Base-by-base conservation (phyloP, 495 filamentous ascomycete species). In the Penicillium simplicissimum region DNA sequence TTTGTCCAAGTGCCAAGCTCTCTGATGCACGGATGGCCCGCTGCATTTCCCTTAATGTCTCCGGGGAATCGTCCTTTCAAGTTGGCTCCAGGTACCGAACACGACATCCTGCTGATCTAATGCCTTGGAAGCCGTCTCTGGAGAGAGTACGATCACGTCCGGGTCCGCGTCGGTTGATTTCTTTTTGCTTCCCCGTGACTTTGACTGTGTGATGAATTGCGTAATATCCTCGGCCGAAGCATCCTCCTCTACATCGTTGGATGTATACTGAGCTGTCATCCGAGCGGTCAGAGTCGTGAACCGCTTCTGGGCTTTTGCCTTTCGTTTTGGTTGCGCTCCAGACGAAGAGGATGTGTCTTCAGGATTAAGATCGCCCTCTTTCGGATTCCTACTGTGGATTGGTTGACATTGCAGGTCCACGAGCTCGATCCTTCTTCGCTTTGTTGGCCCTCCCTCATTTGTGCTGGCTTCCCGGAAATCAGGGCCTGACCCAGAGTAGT, bases 51-150 rank as follows among this genome's bases (percentile, higher is more conserved):
- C 84, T 81, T 4, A 93, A 76, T 6, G 86, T 81, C 3, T 81
- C 79, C 3, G 90, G 89, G 0, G 91, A 91, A 52, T 92, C 87
- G 38, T 91, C 89, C 81, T 80, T 51, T 89, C 90, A 17, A 98
- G 76, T 71, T 98, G 94, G 73, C 93, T 97, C 17, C 90, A 96
- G 1, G 92, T 97, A 15, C 93, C 94, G 72, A 98, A 98, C 2
- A 97, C 74, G 62, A 96, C 88, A 61, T 93, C 87, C 69, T 96
- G 94, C 8, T 84, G 77, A 5, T 87, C 78, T n/a, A 89, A 75
- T 61, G 86, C 81, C 60, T 85, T 84, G 45, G 86, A 68, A 17
- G 93, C 94, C 42, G 86, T 86, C 55, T 80, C 78, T 2, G 94
- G 94, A 4, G 92, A 91, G 33, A 93, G 80, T 8, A 96, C 74